Conservation (phyloP, 1,139 yeast genomes). For the Yamadazyma oceani region DNA sequence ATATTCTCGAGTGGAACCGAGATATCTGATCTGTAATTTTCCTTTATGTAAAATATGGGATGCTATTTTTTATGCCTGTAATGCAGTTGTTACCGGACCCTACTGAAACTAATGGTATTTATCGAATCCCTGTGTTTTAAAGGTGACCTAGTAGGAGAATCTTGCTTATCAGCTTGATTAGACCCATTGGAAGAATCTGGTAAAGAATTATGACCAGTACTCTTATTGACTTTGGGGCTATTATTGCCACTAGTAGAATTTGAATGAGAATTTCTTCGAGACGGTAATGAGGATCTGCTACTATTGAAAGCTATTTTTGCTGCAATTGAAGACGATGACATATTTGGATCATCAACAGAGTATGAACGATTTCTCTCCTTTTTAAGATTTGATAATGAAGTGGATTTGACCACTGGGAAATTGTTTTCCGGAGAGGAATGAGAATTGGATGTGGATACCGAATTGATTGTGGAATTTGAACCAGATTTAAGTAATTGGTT, state of each 20-base stretch:
- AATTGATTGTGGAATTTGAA: slow-evolving; percentile 1
- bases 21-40: no score
- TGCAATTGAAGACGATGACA: slow-evolving; percentile 32
- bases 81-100: slow-evolving; percentile 23
- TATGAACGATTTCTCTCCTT: slow-evolving; percentile 7
- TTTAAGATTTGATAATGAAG: slow-evolving; percentile 6
- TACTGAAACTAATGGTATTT: slow-evolving; percentile 31
- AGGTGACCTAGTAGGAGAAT: slow-evolving; percentile 8
- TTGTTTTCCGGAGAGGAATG: slow-evolving; percentile 15
- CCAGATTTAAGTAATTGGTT: slow-evolving; percentile 1
- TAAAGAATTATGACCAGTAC: background rate
- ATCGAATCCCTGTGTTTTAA: slow-evolving; percentile 15
- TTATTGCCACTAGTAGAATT: slow-evolving; percentile 1
- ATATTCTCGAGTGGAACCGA: no score
- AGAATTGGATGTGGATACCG: background rate
- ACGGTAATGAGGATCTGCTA: slow-evolving; percentile 11
- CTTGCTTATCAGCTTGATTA: no score
- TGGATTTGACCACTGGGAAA: slow-evolving; percentile 11
- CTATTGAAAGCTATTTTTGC: slow-evolving; percentile 30
- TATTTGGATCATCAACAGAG: slow-evolving; percentile 1
- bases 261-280: slow-evolving; percentile 8
- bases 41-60: no score
- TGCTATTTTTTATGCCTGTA: no score
- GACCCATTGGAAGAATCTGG: no score
- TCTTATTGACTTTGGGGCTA: background rate